Conservation (phyloP, 129 eudicot genomes). For the Artemisia annua region DNA sequence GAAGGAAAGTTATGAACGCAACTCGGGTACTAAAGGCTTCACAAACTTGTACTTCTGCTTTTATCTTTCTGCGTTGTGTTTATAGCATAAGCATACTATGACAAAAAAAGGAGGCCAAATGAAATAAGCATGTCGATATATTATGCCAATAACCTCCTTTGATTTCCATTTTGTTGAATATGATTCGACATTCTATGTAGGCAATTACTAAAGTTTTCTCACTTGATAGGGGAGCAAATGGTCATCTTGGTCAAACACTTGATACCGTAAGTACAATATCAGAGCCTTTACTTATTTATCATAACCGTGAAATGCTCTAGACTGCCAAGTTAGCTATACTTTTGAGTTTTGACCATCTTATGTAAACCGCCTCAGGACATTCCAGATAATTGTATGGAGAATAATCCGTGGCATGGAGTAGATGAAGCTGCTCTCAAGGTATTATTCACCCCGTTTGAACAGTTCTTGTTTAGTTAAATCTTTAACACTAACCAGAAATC, state of each 20-base stretch:
- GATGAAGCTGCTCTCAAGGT: constrained; percentile 79
- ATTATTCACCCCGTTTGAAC: background rate
- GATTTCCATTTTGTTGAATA: background rate
- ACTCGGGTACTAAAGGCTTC: constrained; percentile 55
- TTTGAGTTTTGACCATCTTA: background rate
- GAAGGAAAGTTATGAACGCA: constrained; percentile 75
- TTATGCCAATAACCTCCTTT: background rate
- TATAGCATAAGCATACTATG: too few relatives aligned
- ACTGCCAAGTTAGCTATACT: background rate
- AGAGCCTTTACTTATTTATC: background rate
- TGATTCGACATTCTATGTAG: constrained; percentile 32
- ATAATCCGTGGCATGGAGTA: constrained; percentile 83
- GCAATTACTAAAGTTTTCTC: constrained; percentile 74
- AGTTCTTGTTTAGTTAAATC: background rate
- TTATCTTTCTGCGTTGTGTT: background rate
- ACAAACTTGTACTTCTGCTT: constrained; percentile 1
- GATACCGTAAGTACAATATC: constrained; percentile 59
- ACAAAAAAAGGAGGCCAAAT: too few relatives aligned
- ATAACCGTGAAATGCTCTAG: background rate
- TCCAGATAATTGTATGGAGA: constrained; percentile 68
- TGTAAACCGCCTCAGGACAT: constrained; percentile 50
- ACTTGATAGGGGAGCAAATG: constrained; percentile 74
- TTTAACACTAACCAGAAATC: too few relatives aligned
- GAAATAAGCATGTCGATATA: too few relatives aligned
- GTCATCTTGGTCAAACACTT: constrained; percentile 65